phyloP scores from a whole-genome alignment of 768 basidiomycete genomes.

The Bullera alba region DNA sequence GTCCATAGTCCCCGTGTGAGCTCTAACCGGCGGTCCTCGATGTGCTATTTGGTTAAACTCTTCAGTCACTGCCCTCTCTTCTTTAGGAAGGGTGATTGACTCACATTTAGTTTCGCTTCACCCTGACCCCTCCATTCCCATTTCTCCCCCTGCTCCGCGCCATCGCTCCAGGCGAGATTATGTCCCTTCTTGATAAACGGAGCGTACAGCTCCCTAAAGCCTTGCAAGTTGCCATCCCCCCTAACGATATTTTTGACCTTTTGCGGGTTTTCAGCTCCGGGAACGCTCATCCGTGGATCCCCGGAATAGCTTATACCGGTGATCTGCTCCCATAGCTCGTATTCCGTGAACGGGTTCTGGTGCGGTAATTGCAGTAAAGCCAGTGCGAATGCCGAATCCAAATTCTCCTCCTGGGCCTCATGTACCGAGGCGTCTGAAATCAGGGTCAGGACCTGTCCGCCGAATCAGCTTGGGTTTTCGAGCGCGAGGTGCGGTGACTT shows the following conservation, averaged over 20 bases:
- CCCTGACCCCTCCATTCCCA: conserved; percentile 12
- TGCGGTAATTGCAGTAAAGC: conserved; percentile 74
- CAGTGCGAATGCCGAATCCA: conserved; percentile 81
- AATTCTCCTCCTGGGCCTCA: conserved; percentile 87
- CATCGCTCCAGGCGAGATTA: background rate
- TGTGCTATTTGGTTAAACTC: no score
- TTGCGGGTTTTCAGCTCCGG: conserved; percentile 86
- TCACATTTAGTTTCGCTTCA: background rate
- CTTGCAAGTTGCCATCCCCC: conserved; percentile 58
- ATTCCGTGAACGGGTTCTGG: conserved; percentile 69
- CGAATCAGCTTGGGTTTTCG: conserved; percentile 85
- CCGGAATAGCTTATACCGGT: conserved; percentile 71
- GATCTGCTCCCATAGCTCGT: conserved; percentile 74
- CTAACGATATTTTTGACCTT: conserved; percentile 92
- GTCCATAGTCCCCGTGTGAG: no score
- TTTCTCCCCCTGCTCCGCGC: conserved; percentile 1
- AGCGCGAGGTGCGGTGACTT: conserved; percentile 38
- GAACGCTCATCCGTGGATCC: conserved; percentile 74
- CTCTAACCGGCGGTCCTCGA: no score
- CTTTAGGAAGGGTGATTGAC: no score
- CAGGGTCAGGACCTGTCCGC: conserved; percentile 47
- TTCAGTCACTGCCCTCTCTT: no score
- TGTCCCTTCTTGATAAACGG: conserved; percentile 14
- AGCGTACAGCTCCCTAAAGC: conserved; percentile 83
- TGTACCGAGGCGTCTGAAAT: conserved; percentile 49